Evolutionary conservation across 306 rosid genomes (phyloP), one percentile per base, ranked within the genome.

Genomic region (Vachellia collinsii): DNA sequence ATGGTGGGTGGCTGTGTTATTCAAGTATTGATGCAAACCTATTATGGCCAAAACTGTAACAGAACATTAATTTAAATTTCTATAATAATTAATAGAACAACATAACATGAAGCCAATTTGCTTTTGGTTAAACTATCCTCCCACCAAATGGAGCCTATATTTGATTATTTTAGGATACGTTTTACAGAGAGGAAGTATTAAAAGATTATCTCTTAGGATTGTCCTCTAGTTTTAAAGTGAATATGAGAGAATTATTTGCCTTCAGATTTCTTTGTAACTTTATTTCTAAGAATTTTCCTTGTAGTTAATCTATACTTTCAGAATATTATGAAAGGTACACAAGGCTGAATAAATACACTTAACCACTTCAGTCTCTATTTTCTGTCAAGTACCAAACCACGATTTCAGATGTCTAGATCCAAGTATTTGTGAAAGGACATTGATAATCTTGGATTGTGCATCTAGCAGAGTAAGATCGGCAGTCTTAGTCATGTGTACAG

Each of bases 401-500:
- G 11, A 66, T 66, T 66, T 38, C 71, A 66, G 0, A 29, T 62
- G 68, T 62, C 41, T 29, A 29, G 43, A 71, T 69, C 13, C 11
- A 70, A 53, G 46, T 56, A 17, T 69, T 70, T 70, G 70, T 77
- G 13, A 56, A 39, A 70, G 59, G 47, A 42, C 61, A 54, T 54
- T 54, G 44, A 51, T 77, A 50, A 50, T 20, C 25, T 78, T 53
- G 75, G 54, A 66, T 47, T 56, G 37, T 54, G 25, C 39, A n/a
- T 70, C n/a, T 70, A 37, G 48, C 25, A 29, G 77, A 34, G 25
- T 70, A 47, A 46, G 23, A 79, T 71, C 62, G 34, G 39, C 9
- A 42, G 70, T 54, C 58, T 23, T 53, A 41, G 46, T 54, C 72
- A 56, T 22, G 56, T 68, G 72, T 82, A 59, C 69, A 37, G 74